Evolutionary conservation across 768 basidiomycete species (phyloP), one percentile per base, ranked within the genome.

Genomic region (Rhodocollybia butyracea): DNA sequence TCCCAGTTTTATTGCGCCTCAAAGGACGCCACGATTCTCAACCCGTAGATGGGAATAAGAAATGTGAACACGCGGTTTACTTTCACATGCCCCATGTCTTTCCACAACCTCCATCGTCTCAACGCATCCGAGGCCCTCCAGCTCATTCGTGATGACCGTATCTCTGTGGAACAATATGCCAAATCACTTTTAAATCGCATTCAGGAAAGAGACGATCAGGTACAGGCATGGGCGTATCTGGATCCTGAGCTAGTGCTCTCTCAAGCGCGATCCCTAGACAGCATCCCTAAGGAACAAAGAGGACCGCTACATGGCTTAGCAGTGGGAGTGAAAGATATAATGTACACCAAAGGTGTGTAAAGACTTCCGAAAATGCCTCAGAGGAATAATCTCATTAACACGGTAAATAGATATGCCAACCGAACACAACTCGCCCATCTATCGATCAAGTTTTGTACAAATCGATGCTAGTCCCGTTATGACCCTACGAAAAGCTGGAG

Each of bases 341-440:
- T 55, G 17, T 56, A 61, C 17, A 60, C 57, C 2, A 55, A 54
- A 53, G 55, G 55, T 59, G 30, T 5, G 38, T 8, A 31, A 5
- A 21, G 19, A 6, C 30, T 24, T 5, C 5, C 12, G 26, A 13
- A 7, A 11, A 34, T 34, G 30, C 26, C 19, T 24, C 29, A n/a
- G 24, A 21, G 13, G 8, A 29, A 11, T 5, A 26, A 39, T 31
- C 45, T 22, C 15, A n/a, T 13, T 5, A 40, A 6, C 8, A 36
- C 17, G 7, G 8, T 36, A 7, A 7, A 8, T 17, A 51, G 61
- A 58, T 31, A 60, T 60, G 61, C 61, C 61, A 2, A 62, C 61
- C 27, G 59, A 60, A 21, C 51, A 61, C 46, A 61, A 61, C 29
- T 61, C 61, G 3, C 48, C 58, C 2, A n/a, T 60, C 8, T 62